Percentiles rank a stretch among this genome's conserved stretches.
phyloP scores from a whole-genome alignment of 73 alveolate species.

The Breviolum minutum region DNA sequence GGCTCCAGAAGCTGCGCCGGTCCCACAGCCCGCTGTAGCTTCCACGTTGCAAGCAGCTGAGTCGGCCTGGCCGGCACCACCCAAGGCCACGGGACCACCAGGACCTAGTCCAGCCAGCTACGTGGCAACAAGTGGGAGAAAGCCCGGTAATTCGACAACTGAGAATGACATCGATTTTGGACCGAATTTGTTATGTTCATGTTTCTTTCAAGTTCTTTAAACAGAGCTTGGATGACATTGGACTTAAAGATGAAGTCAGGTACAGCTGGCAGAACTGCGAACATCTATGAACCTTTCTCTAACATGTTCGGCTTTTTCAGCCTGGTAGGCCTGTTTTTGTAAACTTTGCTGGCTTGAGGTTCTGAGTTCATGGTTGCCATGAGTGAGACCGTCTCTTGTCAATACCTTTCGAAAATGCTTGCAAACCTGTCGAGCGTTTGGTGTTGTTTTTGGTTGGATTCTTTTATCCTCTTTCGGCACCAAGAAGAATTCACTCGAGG shows the following conservation, averaged over 20 bases:
- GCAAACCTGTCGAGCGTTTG: not conserved
- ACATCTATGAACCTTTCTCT: no score
- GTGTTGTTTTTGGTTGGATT: no score
- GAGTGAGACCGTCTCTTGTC: constrained; percentile 71
- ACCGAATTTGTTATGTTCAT: no score
- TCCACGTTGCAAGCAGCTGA: not conserved
- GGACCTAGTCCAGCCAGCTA: constrained; percentile 31
- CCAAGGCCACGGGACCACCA: constrained; percentile 31
- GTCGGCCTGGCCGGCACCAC: constrained; percentile 36
- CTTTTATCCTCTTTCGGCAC: not conserved
- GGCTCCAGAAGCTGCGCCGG: not conserved
- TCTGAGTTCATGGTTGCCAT: constrained; percentile 87
- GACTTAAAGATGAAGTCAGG: no score
- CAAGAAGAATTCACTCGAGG: not conserved
- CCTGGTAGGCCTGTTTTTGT: no score
- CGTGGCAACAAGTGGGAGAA: not conserved
- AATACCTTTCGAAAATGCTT: not conserved
- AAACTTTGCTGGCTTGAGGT: constrained; percentile 1
- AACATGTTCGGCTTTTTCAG: no score
- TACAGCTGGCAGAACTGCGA: no score
- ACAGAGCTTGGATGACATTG: no score
- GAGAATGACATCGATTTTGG: no score
- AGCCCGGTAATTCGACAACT: not conserved
- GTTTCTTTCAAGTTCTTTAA: no score
- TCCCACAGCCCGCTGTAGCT: not conserved